These are phyloP conservation scores for Diphasiastrum complanatum DNA, from an alignment of 83 land plant genomes.

Conservation along the genomic window DNA sequence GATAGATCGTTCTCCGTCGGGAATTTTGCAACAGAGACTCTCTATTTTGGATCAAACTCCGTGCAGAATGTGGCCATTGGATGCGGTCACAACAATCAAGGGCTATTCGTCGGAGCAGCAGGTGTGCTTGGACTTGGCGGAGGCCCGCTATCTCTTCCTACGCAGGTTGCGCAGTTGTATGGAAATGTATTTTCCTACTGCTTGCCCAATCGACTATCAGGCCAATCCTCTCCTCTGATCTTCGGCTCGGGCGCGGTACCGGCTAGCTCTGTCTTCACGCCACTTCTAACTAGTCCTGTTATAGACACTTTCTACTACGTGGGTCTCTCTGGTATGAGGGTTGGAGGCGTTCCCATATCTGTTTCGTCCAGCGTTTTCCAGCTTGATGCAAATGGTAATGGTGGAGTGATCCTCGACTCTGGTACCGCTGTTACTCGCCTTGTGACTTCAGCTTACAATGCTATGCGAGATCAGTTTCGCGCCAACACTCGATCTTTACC, in stretches of 20 bases:
- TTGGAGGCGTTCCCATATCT: not conserved
- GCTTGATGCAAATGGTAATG: not conserved
- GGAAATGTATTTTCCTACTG: constrained; percentile 6
- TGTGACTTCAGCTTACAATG: not conserved
- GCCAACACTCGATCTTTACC: not conserved
- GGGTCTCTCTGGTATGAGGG: not conserved
- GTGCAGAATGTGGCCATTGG: constrained; percentile 1
- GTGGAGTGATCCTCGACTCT: constrained; percentile 13
- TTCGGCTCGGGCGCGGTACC: constrained; percentile 4
- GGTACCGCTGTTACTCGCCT: constrained; percentile 6
- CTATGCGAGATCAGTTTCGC: not conserved
- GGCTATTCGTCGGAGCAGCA: constrained; percentile 4
- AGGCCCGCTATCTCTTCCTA: constrained; percentile 6
- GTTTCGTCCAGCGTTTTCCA: not conserved
- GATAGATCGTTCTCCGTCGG: constrained; percentile 13
- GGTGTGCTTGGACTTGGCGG: constrained; percentile 1
- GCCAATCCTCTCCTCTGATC: not conserved
- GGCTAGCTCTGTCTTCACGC: not conserved
- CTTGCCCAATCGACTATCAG: not conserved
- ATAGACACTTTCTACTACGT: constrained; percentile 5
- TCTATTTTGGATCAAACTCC: not conserved
- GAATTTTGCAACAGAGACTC: constrained; percentile 1
- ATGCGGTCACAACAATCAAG: constrained; percentile 5
- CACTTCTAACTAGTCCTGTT: not conserved
- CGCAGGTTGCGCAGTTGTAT: not conserved